Conservation (phyloP, 257 asterid genomes). For the Parsonsia alboflavescens region DNA sequence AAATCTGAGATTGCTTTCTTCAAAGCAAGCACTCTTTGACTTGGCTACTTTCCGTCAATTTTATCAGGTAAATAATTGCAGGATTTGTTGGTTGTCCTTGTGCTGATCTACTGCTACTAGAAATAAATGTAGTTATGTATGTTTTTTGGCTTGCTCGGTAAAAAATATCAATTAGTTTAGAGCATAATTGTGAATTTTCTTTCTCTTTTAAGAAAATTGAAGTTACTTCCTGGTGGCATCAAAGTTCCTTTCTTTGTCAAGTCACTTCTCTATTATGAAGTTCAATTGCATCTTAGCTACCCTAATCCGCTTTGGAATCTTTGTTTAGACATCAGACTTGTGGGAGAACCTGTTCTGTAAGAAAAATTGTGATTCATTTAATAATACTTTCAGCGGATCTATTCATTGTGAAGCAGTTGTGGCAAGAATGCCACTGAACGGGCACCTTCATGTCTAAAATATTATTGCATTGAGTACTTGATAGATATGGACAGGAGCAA, state of each 20-base stretch:
- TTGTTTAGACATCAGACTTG: neutral
- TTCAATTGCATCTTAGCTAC: neutral
- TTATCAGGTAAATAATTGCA: conserved; percentile 65
- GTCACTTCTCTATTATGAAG: too few relatives aligned
- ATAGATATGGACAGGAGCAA: neutral
- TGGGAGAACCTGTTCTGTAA: neutral
- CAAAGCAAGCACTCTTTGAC: conserved; percentile 95
- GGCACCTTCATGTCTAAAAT: neutral
- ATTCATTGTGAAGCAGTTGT: neutral
- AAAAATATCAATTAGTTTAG: neutral
- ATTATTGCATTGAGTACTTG: neutral
- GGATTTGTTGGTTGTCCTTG: neutral
- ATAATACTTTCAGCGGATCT: neutral
- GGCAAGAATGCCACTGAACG: neutral
- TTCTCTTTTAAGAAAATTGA: too few relatives aligned
- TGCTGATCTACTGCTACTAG: neutral
- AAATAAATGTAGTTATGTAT: neutral
- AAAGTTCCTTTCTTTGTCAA: too few relatives aligned
- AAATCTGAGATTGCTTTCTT: conserved; percentile 80
- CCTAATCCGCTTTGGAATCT: neutral
- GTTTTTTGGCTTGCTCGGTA: neutral
- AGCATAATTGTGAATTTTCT: neutral
- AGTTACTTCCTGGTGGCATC: too few relatives aligned
- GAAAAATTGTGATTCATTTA: neutral
- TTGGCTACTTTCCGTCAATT: conserved; percentile 82